Evolutionary conservation across 345 rosid genomes (phyloP), one percentile per base, ranked within the genome.

Genomic region (Populus alba): DNA sequence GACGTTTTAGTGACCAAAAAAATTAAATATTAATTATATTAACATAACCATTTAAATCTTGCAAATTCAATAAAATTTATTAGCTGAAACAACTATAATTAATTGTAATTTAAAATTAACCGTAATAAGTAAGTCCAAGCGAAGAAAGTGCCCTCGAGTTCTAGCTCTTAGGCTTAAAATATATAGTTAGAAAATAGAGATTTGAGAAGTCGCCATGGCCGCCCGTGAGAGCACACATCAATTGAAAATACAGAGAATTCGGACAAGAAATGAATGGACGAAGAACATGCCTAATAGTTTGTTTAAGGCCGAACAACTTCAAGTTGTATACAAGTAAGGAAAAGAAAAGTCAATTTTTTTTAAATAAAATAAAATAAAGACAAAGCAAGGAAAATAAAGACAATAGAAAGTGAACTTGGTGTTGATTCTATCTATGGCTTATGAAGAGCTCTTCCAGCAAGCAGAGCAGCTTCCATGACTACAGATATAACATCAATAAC

Each of bases 391-490:
- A 29, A 57, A 37, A 43, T 61, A 25, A 22, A 10, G 29, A 61
- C 25, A 7, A 61, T 0, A 4, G 53, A 47, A 15, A 15, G 17
- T 47, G 15, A 47, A 47, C 5, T 47, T 4, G 53, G n/a, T 10
- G 2, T 59, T 23, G 6, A 25, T 27, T 41, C 18, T 6, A 22
- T 35, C 51, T 83, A 92, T 15, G 98, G 98, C 87, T 90, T 96
- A 4, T 84, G 92, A 69, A 96, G 80, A 76, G 81, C 85, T 84
- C 92, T 88, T 53, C 99, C 99, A 41, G 99, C 98, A 75, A 96
- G 81, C 87, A 96, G 80, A 75, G 98, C 99, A 18, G 97, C 98
- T 33, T 94, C 88, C 89, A 96, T 94, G 72, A 91, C 94, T 0
- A 86, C 33, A 27, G 90, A 63, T 71, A 96, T 87, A 16, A 91